Evolutionary conservation across 208 protist species (phyloP), one percentile per base, ranked within the genome.

Genomic region (Leishmania guyanensis): DNA sequence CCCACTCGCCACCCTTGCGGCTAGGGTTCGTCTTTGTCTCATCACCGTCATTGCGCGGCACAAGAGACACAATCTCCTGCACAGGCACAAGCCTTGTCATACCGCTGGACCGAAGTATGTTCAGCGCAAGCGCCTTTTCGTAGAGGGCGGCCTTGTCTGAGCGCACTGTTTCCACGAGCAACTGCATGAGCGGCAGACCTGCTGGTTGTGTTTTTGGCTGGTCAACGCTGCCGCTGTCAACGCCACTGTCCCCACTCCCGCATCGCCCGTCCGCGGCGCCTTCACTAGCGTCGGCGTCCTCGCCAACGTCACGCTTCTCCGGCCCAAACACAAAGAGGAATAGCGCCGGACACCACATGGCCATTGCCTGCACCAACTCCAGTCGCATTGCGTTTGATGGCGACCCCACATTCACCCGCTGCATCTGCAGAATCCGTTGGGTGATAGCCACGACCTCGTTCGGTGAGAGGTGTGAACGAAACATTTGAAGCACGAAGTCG

Each of bases 111-210:
- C 82, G 77, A 14, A 89, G 79, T 12, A 84, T 54, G 69, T 86
- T 76, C 51, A 89, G 78, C 0, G 85, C 75, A 9, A 81, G 60
- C 14, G 82, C 82, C 75, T 84, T 89, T 62, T 89, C 85, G n/a
- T 68, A 64, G 39, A 75, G 68, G 17, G 75, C 68, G 2, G 79
- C 75, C 17, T 79, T 80, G 46, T 75, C 74, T 43, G 75, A 33
- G 39, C 82, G 82, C 17, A 89, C 56, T 20, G 79, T 79, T 6
- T 26, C 53, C 10, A 64, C 58, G 5, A 89, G 79, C 10, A 86
- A 39, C 75, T 77, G 82, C 9, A 84, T 71, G 62, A 86, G 79
- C 0, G 82, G 75, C 56, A 89, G 60, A 26, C 86, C 78, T 36
- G 78, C 78, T 4, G 78, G 81, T 78, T 89, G 70, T 56, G 60